Percentiles rank a stretch among this genome's conserved stretches.
phyloP scores from a whole-genome alignment of 106 monocot genomes.

The Dendrobium catenatum region DNA sequence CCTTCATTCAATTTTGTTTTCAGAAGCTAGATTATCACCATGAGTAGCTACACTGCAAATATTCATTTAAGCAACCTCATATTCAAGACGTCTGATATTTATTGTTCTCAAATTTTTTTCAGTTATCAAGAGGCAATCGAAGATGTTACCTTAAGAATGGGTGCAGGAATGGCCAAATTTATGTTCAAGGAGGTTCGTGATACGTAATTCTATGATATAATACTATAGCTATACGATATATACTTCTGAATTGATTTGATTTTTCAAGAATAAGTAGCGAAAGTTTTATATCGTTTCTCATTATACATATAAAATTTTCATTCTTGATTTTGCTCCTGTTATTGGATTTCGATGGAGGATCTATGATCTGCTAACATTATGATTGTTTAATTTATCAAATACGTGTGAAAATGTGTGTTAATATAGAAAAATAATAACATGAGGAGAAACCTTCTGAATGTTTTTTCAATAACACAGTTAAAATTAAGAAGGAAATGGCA shows the following conservation, averaged over 20 bases:
- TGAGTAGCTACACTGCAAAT: neutral
- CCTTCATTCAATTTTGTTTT: neutral
- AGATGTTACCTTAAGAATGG: constrained; percentile 94
- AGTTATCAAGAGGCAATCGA: constrained; percentile 57
- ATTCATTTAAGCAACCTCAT: neutral
- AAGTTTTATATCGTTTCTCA: neutral
- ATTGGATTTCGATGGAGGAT: neutral
- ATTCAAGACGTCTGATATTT: neutral
- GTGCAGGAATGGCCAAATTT: constrained; percentile 98
- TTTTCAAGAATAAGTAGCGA: neutral
- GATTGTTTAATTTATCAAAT: neutral
- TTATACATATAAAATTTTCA: neutral
- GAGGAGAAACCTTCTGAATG: neutral
- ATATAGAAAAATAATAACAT: neutral
- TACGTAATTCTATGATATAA: neutral
- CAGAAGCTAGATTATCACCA: neutral
- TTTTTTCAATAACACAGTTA: neutral
- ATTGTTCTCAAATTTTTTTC: neutral
- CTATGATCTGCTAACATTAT: neutral
- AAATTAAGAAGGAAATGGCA: neutral
- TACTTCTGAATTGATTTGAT: neutral
- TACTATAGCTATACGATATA: neutral
- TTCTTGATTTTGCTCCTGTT: neutral
- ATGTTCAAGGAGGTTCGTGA: constrained; percentile 31
- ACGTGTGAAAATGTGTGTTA: neutral